Evolutionary conservation across 2,329 filamentous ascomycete genomes (phyloP), one percentile per base, ranked within the genome.

Genomic region (Aureobasidium sp.): DNA sequence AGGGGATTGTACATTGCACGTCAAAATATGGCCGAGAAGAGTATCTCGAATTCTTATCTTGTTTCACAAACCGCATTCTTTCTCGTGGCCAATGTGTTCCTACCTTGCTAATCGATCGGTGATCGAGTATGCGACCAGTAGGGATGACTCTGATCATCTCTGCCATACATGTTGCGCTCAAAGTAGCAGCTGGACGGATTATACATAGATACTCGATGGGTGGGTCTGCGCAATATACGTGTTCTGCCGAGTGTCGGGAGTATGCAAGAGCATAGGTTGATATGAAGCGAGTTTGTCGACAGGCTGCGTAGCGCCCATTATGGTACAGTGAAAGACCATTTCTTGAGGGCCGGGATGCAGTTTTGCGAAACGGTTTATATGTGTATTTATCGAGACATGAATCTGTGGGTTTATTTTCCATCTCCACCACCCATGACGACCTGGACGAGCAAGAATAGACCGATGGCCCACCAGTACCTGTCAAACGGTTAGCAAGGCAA

Each of bases 401-500:
- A 14, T 29, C 36, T 3, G 37, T 41, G 8, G 8, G 11, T 42
- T 15, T 55, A 55, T 31, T 55, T 55, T 36, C 29, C 67, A 64
- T 69, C 66, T 14, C 74, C 75, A 52, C 78, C 77, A 57, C 75
- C 73, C 52, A 76, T 73, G 5, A 76, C 73, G 11, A 81, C 64
- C 65, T 81, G 78, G 17, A 81, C 68, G 6, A 79, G 65, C 25
- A 81, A 45, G 69, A 80, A 80, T 12, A 79, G 66, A 2, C 70
- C 77, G 67, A 81, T 74, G 6, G 73, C 76, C 78, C 78, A 81
- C 79, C 79, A 81, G 65, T 80, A 81, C 66, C 78, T 80, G 66
- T 60, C 48, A 45, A n/a, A 20, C 22, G 25, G 62, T 71, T 45
- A 69, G 67, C 44, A 63, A 3, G 5, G 3, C 22, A 15, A 14